These are phyloP conservation scores for Hypericum perforatum DNA, from an alignment of 345 rosid species.

Conservation along the genomic window DNA sequence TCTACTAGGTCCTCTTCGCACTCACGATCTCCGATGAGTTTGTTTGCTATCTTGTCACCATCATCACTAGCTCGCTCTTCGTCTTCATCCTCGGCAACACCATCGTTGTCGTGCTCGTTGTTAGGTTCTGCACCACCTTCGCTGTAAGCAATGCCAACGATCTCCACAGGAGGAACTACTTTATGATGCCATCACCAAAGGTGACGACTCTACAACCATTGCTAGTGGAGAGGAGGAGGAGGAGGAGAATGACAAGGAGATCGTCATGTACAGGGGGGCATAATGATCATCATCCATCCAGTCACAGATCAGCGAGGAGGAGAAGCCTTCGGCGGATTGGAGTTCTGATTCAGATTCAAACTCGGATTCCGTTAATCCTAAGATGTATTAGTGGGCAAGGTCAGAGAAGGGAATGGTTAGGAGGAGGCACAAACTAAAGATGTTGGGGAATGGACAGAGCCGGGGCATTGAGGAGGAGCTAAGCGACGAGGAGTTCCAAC, in stretches of 20 bases:
- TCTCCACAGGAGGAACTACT: no score
- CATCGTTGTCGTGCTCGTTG: slow-evolving; percentile 44
- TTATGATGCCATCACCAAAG: slow-evolving; percentile 25
- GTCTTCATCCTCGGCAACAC: slow-evolving; percentile 54
- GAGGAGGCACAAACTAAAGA: no score
- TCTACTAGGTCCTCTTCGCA: slow-evolving; percentile 39
- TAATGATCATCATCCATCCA: slow-evolving; percentile 36
- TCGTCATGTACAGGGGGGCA: slow-evolving; percentile 35
- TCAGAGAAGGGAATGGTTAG: slow-evolving; percentile 22
- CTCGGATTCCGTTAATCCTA: slow-evolving; percentile 6
- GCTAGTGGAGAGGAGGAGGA: slow-evolving; percentile 1
- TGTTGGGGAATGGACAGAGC: slow-evolving; percentile 33
- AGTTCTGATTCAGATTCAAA: slow-evolving; percentile 12
- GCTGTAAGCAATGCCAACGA: slow-evolving; percentile 16
- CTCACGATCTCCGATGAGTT: slow-evolving; percentile 33
- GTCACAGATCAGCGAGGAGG: slow-evolving; percentile 13
- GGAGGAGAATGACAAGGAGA: slow-evolving; percentile 8
- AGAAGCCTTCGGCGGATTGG: neutral
- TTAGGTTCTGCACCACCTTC: slow-evolving; percentile 34
- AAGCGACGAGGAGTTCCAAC: slow-evolving; percentile 69
- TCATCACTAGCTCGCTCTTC: slow-evolving; percentile 42
- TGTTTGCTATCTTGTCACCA: slow-evolving; percentile 25
- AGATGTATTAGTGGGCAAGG: slow-evolving; percentile 26
- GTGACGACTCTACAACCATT: neutral
- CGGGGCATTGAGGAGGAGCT: slow-evolving; percentile 26